Percentiles rank a stretch among this genome's conserved stretches.
Conservation (phyloP, 495 filamentous ascomycete genomes). For the Penicillium egyptiacum region DNA sequence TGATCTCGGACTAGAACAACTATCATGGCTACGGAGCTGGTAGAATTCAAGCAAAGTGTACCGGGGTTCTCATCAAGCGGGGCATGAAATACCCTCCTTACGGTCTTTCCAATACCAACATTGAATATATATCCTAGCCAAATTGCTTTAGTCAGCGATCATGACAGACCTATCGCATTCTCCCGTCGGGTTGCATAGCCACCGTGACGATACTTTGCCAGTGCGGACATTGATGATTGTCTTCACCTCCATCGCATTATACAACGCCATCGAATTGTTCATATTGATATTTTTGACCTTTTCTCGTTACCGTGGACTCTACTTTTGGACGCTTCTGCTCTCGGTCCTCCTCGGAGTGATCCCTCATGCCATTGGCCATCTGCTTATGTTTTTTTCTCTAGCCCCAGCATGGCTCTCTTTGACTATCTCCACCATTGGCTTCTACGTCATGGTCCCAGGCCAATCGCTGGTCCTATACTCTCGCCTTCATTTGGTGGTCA, state of each 20-base stretch:
- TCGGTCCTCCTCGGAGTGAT: constrained; percentile 49
- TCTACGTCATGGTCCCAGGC: constrained; percentile 62
- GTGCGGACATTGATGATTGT: constrained; percentile 46
- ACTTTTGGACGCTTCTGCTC: constrained; percentile 53
- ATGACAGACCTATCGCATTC: constrained; percentile 24
- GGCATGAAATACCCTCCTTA: neutral
- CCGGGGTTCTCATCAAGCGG: constrained; percentile 10
- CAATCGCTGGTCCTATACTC: constrained; percentile 69
- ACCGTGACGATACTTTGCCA: constrained; percentile 28
- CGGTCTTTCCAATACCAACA: neutral
- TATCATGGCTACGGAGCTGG: constrained; percentile 20
- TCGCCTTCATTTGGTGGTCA: constrained; percentile 60
- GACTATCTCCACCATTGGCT: constrained; percentile 52
- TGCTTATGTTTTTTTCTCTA: constrained; percentile 53
- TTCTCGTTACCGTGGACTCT: constrained; percentile 45
- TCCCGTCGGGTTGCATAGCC: constrained; percentile 40
- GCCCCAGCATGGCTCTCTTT: constrained; percentile 39
- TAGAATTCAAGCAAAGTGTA: constrained; percentile 12
- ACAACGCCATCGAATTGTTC: constrained; percentile 53
- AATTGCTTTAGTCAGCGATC: neutral
- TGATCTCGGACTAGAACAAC: constrained; percentile 5
- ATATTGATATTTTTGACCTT: constrained; percentile 51
- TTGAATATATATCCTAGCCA: constrained; percentile 1
- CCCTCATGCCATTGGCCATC: constrained; percentile 54
- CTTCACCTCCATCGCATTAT: constrained; percentile 50